A percentile compares a stretch with the other conserved stretches of the same genome.
These are phyloP conservation scores for Venturia effusa DNA, from an alignment of 2,329 filamentous ascomycete species.

Conservation along the genomic window DNA sequence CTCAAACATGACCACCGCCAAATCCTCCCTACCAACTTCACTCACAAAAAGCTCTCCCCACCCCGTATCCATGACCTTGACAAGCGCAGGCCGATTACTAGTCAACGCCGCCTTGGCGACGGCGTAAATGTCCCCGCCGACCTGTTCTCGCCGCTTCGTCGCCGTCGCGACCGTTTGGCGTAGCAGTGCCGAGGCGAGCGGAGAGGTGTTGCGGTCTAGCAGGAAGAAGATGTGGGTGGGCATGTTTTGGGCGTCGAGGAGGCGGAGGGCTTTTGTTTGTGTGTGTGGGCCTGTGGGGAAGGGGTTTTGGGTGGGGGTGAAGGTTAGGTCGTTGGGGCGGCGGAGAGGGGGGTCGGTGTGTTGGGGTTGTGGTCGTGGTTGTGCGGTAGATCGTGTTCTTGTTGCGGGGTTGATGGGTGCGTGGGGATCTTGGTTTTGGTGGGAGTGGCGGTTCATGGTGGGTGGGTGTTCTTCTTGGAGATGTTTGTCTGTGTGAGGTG, in stretches of 20 bases:
- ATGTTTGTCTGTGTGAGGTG: too few species aligned
- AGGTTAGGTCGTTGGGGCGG: neutral
- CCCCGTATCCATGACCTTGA: neutral
- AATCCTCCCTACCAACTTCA: constrained; percentile 7
- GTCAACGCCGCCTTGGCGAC: constrained; percentile 2
- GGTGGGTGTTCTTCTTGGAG: too few species aligned
- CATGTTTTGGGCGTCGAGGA: neutral
- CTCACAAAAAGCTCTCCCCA: constrained; percentile 4
- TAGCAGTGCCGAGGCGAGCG: neutral
- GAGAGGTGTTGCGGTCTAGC: neutral
- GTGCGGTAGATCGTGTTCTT: too few species aligned
- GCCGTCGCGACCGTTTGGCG: neutral
- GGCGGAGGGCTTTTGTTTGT: neutral
- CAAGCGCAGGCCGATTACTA: neutral
- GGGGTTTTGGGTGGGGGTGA: neutral
- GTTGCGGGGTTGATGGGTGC: too few species aligned
- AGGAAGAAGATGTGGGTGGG: neutral
- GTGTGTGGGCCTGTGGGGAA: neutral
- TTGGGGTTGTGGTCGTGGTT: too few species aligned
- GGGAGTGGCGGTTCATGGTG: too few species aligned
- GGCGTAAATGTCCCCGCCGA: neutral
- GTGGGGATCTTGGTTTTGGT: too few species aligned
- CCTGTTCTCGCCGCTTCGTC: neutral
- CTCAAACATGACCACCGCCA: constrained; percentile 6
- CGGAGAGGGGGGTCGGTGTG: neutral